Evolutionary conservation across 257 asterid species (phyloP).

Genomic region (Catharanthus roseus): DNA sequence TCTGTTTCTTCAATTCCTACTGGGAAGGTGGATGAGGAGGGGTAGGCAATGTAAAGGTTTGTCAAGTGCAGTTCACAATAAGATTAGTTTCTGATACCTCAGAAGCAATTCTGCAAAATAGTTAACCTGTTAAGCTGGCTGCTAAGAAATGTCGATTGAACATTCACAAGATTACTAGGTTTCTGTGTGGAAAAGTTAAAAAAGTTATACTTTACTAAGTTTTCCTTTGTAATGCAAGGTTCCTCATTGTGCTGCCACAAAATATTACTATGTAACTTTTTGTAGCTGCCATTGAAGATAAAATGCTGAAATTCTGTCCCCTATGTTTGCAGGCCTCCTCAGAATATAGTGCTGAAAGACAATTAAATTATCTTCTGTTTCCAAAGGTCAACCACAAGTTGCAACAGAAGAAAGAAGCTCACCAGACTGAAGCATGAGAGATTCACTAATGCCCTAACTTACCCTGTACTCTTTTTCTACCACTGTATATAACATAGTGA

Average conservation of each 20-base stretch:
- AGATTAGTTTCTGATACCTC: not conserved
- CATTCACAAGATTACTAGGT: too few relatives aligned
- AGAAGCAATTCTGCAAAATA: not conserved
- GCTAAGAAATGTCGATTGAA: not conserved
- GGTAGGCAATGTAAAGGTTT: not conserved
- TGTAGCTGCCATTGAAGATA: not conserved
- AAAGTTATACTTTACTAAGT: not conserved
- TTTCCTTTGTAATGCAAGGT: not conserved
- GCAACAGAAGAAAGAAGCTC: constrained; percentile 80
- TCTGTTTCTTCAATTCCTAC: not conserved
- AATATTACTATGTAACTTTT: not conserved
- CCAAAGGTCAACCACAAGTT: constrained; percentile 59
- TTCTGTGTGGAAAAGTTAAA: too few relatives aligned
- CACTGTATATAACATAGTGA: constrained; percentile 42
- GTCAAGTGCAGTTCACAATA: not conserved
- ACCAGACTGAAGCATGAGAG: constrained; percentile 60
- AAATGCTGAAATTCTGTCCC: not conserved
- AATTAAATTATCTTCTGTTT: constrained; percentile 63
- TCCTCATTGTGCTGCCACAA: too few relatives aligned
- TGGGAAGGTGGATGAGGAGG: not conserved
- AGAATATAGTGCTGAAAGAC: constrained; percentile 90
- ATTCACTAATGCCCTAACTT: constrained; percentile 4
- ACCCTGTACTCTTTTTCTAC: constrained; percentile 23
- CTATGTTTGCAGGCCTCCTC: constrained; percentile 73
- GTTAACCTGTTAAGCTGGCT: not conserved